Base-by-base conservation (phyloP, 257 asterid genomes). In the Solanum medicagineum region DNA sequence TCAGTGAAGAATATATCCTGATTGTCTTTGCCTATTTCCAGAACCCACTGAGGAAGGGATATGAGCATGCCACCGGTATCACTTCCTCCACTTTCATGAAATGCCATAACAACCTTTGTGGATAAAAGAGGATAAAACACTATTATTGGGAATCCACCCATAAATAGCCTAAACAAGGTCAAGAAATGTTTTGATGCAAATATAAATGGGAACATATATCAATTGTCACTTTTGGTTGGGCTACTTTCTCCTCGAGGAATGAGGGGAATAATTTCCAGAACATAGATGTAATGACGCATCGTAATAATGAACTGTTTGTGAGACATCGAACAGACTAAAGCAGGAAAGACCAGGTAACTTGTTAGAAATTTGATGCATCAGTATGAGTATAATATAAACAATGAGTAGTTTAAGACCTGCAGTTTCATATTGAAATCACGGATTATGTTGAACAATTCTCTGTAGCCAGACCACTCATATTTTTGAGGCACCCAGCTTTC, bases 1-100 rank as follows among this genome's bases (percentile, higher is more conserved):
- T 92, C 96, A 2, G 95, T 91, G 93, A 94, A 94, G 92, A 92
- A 94, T 79, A 94, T 91, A 83, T 94, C 97, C 85, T 90, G 97
- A 85, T 91, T 94, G 90, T 77, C 90, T 87, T 92, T 94, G 24
- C 96, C 97, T 79, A 94, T 91, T 88, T 94, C 96, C 92, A 94
- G 47, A 90, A 94, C 90, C 97, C 97, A 94, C 57, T 92, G 95
- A 10, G 97, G 97, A 42, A 94, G 94, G 85, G 96, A 89, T 83
- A 94, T 89, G 81, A 89, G 85, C 70, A 89, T 32, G 86, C 95
- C 93, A 84, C 91, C 90, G 14, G 91, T 85, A 86, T 91, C 95
- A 89, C 87, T 89, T 88, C 96, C 96, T 83, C 94, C 95, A 74
- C 89, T 85, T 91, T 92, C 95, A 87, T 93, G 96, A 89, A 93